Conservation (phyloP, 106 monocot genomes). For the Dendrobium officinale region DNA sequence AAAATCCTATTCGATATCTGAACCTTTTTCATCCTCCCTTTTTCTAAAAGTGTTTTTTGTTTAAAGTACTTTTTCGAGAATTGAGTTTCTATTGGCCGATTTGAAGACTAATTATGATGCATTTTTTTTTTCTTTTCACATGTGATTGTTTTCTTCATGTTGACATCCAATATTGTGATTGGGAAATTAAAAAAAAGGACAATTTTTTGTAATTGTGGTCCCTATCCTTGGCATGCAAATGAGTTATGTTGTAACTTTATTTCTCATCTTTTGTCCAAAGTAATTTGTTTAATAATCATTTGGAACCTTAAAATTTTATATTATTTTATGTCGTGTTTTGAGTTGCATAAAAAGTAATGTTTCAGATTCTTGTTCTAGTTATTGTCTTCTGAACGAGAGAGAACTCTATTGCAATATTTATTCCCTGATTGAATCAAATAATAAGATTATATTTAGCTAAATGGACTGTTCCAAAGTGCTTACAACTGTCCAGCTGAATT, state of each 20-base stretch:
- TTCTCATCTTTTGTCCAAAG: neutral
- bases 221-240: neutral
- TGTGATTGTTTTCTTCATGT: neutral
- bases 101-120: neutral
- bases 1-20: neutral
- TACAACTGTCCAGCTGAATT: no score
- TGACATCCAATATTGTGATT: neutral
- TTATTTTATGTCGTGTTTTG: neutral
- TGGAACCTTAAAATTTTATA: neutral
- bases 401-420: no score
- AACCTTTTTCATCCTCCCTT: neutral
- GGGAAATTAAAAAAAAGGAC: neutral
- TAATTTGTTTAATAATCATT: neutral
- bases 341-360: neutral
- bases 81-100: neutral
- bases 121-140: neutral
- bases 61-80: neutral
- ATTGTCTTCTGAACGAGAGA: neutral
- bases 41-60: neutral
- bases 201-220: neutral
- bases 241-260: neutral
- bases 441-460: no score
- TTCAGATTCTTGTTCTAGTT: neutral
- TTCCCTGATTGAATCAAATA: no score
- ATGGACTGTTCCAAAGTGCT: no score